Base-by-base conservation (phyloP, 1,284 basidiomycete genomes). In the Boletellus sp. region DNA sequence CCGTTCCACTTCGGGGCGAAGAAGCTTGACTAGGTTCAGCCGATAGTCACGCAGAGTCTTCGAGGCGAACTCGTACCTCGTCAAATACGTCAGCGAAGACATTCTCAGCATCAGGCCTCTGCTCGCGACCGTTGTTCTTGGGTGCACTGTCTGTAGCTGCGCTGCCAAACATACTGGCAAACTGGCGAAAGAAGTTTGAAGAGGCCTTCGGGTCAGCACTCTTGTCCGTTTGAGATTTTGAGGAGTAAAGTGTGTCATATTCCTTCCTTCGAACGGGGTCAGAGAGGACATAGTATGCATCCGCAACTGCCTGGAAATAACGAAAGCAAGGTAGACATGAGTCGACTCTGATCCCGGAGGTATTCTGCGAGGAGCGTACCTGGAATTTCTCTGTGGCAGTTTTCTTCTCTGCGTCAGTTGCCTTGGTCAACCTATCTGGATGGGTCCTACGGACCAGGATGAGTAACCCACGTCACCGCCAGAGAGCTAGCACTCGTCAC, bases 271-370 rank as follows among this genome's bases (percentile, higher is more conserved):
- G 78, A 39, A 83, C 76, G 2, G 83, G 70, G 70, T 97, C 92
- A 1, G 91, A 95, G 24, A 98, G 82, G 8, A 97, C 91, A 68
- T 94, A 98, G 74, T 97, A 97, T 11, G 95, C 95, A 72, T 98
- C 94, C 46, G 95, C 93, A 54, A 97, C 86, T 13, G 86, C 85
- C 89, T 92, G 64, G 40, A 28, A 51, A 33, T 12, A 16, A 46
- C 24, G 19, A 18, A 39, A 39, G 21, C 35, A 40, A 41, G 12
- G 26, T 35, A 22, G 35, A 36, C 22, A 28, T 45, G 21, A 44
- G 51, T 37, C 33, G 33, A 42, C 22, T 33, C 42, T 22, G 32
- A 19, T 15, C 16, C 4, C n/a, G 19, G 38, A 44, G 24, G 28
- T 24, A 51, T 41, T 36, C 6, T 8, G 37, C 10, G 30, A 48